A percentile compares a stretch with the other conserved stretches of the same genome.
These are phyloP conservation scores for Podila minutissima DNA, from an alignment of 192 early-diverging fungal species.

Conservation along the genomic window DNA sequence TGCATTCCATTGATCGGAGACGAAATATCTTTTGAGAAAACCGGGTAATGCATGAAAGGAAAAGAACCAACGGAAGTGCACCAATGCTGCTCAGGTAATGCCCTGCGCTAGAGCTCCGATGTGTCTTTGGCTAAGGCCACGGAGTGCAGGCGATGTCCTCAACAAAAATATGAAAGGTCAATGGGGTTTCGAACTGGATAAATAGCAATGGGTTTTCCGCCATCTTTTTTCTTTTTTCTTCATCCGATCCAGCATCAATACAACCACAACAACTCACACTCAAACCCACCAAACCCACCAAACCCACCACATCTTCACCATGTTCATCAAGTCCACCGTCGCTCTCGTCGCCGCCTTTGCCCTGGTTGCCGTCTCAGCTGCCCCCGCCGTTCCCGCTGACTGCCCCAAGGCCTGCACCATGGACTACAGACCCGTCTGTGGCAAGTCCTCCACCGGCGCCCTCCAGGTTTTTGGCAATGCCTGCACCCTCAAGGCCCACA, in stretches of 20 bases:
- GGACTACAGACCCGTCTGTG: not conserved
- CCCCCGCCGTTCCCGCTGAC: not conserved
- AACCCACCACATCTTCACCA: not conserved
- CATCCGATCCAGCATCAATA: not conserved
- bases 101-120: no score
- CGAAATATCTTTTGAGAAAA: no score
- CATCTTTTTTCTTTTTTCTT: no score
- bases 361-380: not conserved
- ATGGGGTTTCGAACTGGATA: no score
- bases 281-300: not conserved
- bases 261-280: not conserved
- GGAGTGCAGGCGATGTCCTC: no score
- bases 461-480: slow-evolving; percentile 1
- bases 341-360: not conserved
- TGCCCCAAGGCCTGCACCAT: slow-evolving; percentile 1
- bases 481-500: not conserved
- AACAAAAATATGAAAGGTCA: no score
- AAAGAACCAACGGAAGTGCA: no score
- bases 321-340: not conserved
- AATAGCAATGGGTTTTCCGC: no score
- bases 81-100: no score
- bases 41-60: no score
- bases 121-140: no score
- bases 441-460: not conserved
- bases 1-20: no score